These are phyloP conservation scores for Monosporascus sp. DNA, from an alignment of 2,329 filamentous ascomycete species.

Conservation along the genomic window DNA sequence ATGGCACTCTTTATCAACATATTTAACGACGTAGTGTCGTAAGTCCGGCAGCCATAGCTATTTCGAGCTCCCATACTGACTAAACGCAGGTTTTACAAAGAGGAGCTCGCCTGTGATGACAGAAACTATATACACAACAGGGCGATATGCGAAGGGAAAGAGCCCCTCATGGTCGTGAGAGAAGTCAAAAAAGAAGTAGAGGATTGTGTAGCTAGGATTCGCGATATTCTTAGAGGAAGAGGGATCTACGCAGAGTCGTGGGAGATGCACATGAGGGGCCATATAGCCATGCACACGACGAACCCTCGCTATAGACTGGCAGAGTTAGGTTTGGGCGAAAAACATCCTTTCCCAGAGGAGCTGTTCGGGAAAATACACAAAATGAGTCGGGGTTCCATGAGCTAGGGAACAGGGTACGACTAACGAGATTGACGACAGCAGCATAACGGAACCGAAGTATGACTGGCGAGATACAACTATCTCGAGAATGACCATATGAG, in stretches of 20 bases:
- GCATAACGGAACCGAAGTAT: background rate
- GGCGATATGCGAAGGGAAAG: slow-evolving; percentile 3
- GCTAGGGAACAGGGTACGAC: background rate
- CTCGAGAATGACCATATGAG: too few relatives aligned
- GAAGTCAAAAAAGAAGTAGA: slow-evolving; percentile 10
- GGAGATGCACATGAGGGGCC: slow-evolving; percentile 11
- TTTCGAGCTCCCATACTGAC: background rate
- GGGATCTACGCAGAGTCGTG: slow-evolving; percentile 12
- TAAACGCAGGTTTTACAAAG: slow-evolving; percentile 14
- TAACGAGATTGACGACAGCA: background rate
- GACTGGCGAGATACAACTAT: too few relatives aligned
- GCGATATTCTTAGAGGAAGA: slow-evolving; percentile 10
- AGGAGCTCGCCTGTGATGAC: slow-evolving; percentile 12
- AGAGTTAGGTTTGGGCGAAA: slow-evolving; percentile 13
- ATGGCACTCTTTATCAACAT: slow-evolving; percentile 17
- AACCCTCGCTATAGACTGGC: slow-evolving; percentile 13
- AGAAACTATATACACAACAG: slow-evolving; percentile 17
- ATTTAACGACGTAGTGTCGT: slow-evolving; percentile 19
- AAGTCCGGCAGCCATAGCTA: slow-evolving; percentile 1
- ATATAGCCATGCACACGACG: slow-evolving; percentile 17
- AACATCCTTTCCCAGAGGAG: slow-evolving; percentile 6
- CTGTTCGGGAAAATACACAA: background rate
- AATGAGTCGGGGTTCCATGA: background rate
- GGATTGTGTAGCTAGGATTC: slow-evolving; percentile 7
- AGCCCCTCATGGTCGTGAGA: slow-evolving; percentile 5